Conservation (phyloP, 441 rosid species). For the Macaranga tanarius region DNA sequence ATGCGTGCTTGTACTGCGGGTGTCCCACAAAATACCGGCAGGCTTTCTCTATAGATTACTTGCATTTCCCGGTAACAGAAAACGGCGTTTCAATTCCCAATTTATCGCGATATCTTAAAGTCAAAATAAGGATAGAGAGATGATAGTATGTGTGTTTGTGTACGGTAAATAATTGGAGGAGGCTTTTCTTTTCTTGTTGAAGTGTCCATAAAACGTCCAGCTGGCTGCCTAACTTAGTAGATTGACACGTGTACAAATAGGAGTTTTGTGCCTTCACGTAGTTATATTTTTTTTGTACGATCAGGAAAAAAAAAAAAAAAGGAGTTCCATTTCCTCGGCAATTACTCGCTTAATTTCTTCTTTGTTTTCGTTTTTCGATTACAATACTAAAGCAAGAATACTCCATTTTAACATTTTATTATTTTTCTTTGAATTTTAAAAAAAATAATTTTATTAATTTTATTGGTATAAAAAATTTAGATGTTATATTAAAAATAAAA, state of each 20-base stretch:
- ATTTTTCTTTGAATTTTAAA: too few species aligned
- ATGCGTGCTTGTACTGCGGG: conserved; percentile 47
- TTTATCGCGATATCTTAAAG: conserved; percentile 31
- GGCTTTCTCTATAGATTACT: conserved; percentile 27
- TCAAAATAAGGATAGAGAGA: conserved; percentile 22
- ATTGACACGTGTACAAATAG: conserved; percentile 56
- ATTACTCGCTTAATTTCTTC: conserved; percentile 9
- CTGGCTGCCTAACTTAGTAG: conserved; percentile 45
- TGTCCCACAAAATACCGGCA: conserved; percentile 57
- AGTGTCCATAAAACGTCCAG: conserved; percentile 50
- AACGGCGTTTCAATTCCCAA: conserved; percentile 41
- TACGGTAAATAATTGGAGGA: conserved; percentile 35
- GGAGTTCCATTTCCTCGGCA: conserved; percentile 17
- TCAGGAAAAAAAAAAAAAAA: too few species aligned
- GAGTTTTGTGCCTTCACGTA: conserved; percentile 60
- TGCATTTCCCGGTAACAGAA: conserved; percentile 43
- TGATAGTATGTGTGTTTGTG: conserved; percentile 15
- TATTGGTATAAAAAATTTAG: too few species aligned
- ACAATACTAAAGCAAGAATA: too few species aligned
- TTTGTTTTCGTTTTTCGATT: too few species aligned
- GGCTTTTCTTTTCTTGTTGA: conserved; percentile 29
- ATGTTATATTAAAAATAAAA: too few species aligned
- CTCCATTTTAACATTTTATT: too few species aligned
- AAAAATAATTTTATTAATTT: too few species aligned
- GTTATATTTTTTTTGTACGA: conserved; percentile 8